Evolutionary conservation across 192 early-diverging fungal species (phyloP), one percentile per base, ranked within the genome.

Genomic region (Podila verticillata): DNA sequence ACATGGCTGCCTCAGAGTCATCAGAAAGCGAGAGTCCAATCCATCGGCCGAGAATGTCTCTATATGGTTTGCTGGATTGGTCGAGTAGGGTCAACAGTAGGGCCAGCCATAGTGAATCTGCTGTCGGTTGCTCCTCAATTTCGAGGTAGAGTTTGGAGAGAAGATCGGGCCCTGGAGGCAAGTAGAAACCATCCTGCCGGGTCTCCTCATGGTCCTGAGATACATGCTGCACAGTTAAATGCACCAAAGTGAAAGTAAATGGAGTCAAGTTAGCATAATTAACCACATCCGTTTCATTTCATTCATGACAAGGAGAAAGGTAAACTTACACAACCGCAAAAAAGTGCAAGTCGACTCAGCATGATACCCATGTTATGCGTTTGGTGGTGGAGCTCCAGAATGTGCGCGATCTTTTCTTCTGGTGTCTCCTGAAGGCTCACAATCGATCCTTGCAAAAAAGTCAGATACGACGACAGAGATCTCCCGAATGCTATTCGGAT

Each of bases 21-120:
- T 47, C 64, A n/a, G 63, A 65, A 22, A 57, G 47, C 17, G 73
- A 65, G 4, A 82, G 54, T 15, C 84, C 84, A 24, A 85, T 29
- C 84, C 84, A 85, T 47, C 68, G 77, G 31, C 74, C 81, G 17
- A 85, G 69, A 10, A 85, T 85, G 64, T 71, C 70, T 22, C 73
- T 31, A 34, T 83, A 85, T 0, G 84, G 84, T 29, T 70, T 64
- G 30, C 84, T 85, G 22, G 78, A 68, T 19, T 83, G 74, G n/a
- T 70, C 74, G 24, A 85, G 48, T 22, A 83, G 32, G 20, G 67
- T 64, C 0, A 75, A 47, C 30, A 81, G 44, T 6, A 85, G 61
- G 5, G 70, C 61, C 5, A 65, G 57, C 68, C 82, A 72, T 13
- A 78, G 36, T 2, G 65, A 35, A 58, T 85, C 72, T 12, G 67